Percentiles rank a stretch among this genome's conserved stretches.
phyloP scores from a whole-genome alignment of 331 rosid genomes.

The Rosa hybrid region DNA sequence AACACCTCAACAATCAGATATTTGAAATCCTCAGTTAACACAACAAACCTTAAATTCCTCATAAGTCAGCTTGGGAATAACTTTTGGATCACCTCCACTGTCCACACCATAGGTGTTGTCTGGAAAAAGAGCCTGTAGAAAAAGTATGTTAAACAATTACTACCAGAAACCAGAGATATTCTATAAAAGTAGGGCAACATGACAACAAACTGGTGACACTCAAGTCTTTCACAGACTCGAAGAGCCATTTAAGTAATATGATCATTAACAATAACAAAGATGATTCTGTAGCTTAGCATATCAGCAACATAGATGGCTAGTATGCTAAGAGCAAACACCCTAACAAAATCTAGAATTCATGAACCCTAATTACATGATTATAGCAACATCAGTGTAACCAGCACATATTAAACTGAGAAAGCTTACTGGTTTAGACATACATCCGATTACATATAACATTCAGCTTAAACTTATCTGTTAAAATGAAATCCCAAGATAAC shows the following conservation, averaged over 20 bases:
- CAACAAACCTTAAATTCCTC: slow-evolving; percentile 84
- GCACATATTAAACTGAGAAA: neutral
- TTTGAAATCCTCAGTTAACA: neutral
- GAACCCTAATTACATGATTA: neutral
- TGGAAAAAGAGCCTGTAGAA: slow-evolving; percentile 86
- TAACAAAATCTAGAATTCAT: neutral
- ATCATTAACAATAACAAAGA: neutral
- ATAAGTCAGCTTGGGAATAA: slow-evolving; percentile 85
- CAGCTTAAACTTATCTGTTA: neutral
- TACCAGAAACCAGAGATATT: neutral
- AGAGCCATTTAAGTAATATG: neutral
- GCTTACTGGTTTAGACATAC: neutral
- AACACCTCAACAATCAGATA: slow-evolving; percentile 5
- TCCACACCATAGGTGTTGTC: slow-evolving; percentile 94
- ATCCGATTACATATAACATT: neutral
- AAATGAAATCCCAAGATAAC: neutral
- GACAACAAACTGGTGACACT: neutral
- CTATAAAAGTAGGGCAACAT: slow-evolving; percentile 1
- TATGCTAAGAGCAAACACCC: neutral
- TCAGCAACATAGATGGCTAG: slow-evolving; percentile 4
- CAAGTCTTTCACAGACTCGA: neutral
- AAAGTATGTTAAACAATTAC: slow-evolving; percentile 27
- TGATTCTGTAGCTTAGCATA: neutral
- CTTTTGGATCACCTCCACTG: slow-evolving; percentile 96
- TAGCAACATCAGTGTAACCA: neutral